Percentiles rank a stretch among this genome's conserved stretches.
Evolutionary conservation across 352 stramenopile species (phyloP).

Genomic region (Pythium phragmiticola): DNA sequence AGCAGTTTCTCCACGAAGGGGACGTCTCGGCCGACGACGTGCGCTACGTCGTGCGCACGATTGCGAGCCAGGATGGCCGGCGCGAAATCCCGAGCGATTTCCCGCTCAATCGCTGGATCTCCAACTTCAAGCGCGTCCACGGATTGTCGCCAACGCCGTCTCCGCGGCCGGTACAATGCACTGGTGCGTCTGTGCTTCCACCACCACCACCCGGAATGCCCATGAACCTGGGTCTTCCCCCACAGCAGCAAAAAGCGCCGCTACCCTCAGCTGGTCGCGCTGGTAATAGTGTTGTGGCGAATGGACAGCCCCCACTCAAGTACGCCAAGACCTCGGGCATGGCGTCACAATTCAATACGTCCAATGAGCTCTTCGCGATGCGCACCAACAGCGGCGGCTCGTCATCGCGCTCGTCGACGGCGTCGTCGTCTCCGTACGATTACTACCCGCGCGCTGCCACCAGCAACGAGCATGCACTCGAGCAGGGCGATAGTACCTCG

Average conservation of each 20-base stretch:
- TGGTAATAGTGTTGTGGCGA: not conserved
- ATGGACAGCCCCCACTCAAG: not conserved
- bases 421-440: conserved; percentile 14
- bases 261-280: not conserved
- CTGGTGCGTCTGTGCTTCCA: conserved; percentile 1
- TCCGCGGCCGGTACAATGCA: not conserved
- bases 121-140: conserved; percentile 55
- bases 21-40: conserved; percentile 46
- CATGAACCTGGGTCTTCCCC: not conserved
- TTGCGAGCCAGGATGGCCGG: conserved; percentile 42
- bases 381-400: conserved; percentile 8
- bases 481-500: conserved; percentile 28
- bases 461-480: conserved; percentile 13
- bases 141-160: conserved; percentile 15
- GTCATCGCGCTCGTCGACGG: conserved; percentile 9
- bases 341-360: not conserved
- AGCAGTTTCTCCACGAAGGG: conserved; percentile 49
- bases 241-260: not conserved
- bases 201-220: not conserved
- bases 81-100: conserved; percentile 45
- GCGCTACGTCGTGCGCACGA: conserved; percentile 54
- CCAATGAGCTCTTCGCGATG: conserved; percentile 7
- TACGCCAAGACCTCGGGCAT: conserved; percentile 7
- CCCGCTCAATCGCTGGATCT: conserved; percentile 45
- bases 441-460: conserved; percentile 21